These are phyloP conservation scores for Erodium maritimum DNA, from an alignment of 345 rosid genomes.

Conservation along the genomic window DNA sequence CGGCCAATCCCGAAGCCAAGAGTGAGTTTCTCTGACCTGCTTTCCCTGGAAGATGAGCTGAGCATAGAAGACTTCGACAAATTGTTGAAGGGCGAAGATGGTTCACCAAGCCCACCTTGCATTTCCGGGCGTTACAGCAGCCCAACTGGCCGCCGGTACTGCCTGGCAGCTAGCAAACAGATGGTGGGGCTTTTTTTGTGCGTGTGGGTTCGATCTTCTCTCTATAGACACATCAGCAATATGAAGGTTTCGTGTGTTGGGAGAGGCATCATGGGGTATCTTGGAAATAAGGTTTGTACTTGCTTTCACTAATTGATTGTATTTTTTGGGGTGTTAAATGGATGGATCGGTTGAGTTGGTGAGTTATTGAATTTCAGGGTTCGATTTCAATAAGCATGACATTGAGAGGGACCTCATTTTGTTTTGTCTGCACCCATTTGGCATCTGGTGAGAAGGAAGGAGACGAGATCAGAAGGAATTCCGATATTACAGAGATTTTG, in stretches of 20 bases:
- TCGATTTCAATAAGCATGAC: constrained; percentile 83
- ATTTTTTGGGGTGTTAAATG: not conserved
- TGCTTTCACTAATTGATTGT: not conserved
- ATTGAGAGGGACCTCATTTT: constrained; percentile 48
- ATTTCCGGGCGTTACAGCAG: constrained; percentile 11
- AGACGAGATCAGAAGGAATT: constrained; percentile 64
- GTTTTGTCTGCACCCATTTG: constrained; percentile 86
- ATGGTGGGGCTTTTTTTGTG: constrained; percentile 91
- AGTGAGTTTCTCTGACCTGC: constrained; percentile 47
- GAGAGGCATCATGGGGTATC: constrained; percentile 92
- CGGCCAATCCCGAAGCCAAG: constrained; percentile 22
- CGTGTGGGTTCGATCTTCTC: constrained; percentile 71
- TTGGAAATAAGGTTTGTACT: constrained; percentile 73
- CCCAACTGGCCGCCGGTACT: constrained; percentile 22
- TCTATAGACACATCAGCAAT: constrained; percentile 37
- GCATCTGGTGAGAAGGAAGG: constrained; percentile 93
- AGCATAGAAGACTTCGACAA: constrained; percentile 22
- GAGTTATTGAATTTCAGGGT: constrained; percentile 40
- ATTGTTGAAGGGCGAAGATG: constrained; percentile 13
- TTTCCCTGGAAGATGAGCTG: constrained; percentile 35
- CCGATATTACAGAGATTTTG: constrained; percentile 64
- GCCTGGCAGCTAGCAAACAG: constrained; percentile 82
- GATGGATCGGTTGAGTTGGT: not conserved
- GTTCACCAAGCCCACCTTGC: constrained; percentile 11
- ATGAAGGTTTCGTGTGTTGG: constrained; percentile 86